Percentiles rank a stretch among this genome's conserved stretches.
Conservation (phyloP, 1,284 basidiomycete species). For the Laetiporus sulphureus region DNA sequence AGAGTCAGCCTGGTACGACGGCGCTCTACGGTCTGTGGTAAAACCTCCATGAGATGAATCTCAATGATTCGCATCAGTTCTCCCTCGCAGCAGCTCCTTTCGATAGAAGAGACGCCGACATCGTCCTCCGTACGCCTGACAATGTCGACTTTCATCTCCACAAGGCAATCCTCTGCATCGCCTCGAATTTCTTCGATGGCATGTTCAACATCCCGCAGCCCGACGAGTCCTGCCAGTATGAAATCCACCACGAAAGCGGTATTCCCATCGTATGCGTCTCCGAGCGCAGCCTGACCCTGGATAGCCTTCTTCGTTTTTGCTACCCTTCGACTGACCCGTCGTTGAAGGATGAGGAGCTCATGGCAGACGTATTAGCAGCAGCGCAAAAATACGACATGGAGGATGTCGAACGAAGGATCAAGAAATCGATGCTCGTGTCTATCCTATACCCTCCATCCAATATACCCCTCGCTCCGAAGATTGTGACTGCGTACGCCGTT, state of each 20-base stretch:
- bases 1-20: constrained; percentile 2
- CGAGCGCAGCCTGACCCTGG: too few relatives aligned
- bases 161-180: neutral
- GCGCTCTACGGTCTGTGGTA: too few relatives aligned
- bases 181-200: neutral
- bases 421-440: constrained; percentile 2
- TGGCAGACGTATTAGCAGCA: constrained; percentile 4
- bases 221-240: too few relatives aligned
- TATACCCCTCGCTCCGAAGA: neutral
- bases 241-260: too few relatives aligned
- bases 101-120: neutral
- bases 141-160: neutral
- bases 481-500: constrained; percentile 5
- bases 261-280: too few relatives aligned
- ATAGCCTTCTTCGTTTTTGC: constrained; percentile 5
- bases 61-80: too few relatives aligned
- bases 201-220: neutral
- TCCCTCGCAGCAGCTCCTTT: too few relatives aligned
- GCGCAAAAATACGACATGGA: constrained; percentile 13
- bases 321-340: constrained; percentile 6
- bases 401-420: constrained; percentile 3
- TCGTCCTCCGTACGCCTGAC: neutral
- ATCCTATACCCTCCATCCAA: too few relatives aligned
- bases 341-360: neutral
- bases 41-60: too few relatives aligned